Evolutionary conservation across 2,329 filamentous ascomycete genomes (phyloP).

Genomic region (Periconia sp.): DNA sequence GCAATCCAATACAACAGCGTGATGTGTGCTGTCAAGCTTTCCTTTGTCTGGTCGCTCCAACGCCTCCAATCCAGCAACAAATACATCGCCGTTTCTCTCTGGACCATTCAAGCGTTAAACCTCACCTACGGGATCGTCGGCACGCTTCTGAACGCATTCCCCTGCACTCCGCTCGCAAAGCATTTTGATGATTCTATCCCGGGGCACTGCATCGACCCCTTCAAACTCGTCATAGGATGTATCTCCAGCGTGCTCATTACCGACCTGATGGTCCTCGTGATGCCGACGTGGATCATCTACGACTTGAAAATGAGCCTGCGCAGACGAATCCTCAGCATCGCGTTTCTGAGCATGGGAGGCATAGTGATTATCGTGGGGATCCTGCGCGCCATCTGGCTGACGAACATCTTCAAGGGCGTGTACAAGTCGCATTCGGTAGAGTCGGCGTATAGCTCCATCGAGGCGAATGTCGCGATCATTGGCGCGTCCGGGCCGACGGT

Average conservation of each 20-base stretch:
- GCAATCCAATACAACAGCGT: constrained; percentile 21
- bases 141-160: constrained; percentile 12
- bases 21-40: constrained; percentile 21
- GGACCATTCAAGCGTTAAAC: constrained; percentile 20
- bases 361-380: constrained; percentile 20
- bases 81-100: constrained; percentile 16
- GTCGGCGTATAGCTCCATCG: constrained; percentile 17
- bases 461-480: constrained; percentile 17
- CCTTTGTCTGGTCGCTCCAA: constrained; percentile 24
- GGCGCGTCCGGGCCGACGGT: constrained; percentile 16
- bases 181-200: constrained; percentile 16
- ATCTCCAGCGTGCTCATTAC: constrained; percentile 20
- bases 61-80: constrained; percentile 18
- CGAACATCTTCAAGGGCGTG: constrained; percentile 17
- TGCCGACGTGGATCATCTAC: constrained; percentile 28
- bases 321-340: constrained; percentile 16
- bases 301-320: constrained; percentile 22
- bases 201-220: constrained; percentile 8
- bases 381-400: constrained; percentile 18
- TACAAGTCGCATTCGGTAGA: constrained; percentile 16
- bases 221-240: constrained; percentile 12
- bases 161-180: constrained; percentile 17
- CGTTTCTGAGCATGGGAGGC: constrained; percentile 14
- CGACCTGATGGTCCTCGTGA: constrained; percentile 18
- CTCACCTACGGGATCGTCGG: constrained; percentile 13